These are phyloP conservation scores for Pittosporum tobira DNA, from an alignment of 129 eudicot species.

Conservation along the genomic window DNA sequence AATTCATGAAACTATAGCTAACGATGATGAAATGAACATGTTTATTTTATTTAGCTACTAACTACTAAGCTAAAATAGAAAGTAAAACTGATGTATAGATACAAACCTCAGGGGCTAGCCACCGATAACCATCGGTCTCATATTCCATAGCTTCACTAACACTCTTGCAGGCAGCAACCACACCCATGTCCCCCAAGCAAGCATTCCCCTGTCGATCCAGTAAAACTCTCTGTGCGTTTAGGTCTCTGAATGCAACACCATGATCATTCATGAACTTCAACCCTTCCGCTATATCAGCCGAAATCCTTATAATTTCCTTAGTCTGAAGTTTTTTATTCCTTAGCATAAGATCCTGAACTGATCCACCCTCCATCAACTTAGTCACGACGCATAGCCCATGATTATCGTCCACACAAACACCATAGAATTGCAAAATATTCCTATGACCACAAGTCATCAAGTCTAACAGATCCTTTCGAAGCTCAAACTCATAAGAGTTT, in stretches of 20 bases:
- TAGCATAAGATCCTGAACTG: slow-evolving; percentile 66
- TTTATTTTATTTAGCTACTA: neutral
- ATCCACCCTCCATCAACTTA: slow-evolving; percentile 91
- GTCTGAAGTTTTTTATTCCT: slow-evolving; percentile 76
- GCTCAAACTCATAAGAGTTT: slow-evolving; percentile 68
- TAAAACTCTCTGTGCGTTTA: slow-evolving; percentile 72
- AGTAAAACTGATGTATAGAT: neutral
- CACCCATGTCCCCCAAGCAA: slow-evolving; percentile 96
- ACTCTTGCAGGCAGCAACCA: slow-evolving; percentile 80
- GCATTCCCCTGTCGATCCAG: slow-evolving; percentile 84
- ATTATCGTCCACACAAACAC: slow-evolving; percentile 75
- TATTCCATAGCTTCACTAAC: slow-evolving; percentile 87
- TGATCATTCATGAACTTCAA: slow-evolving; percentile 95
- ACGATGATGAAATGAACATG: neutral
- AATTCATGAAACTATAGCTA: too few species aligned
- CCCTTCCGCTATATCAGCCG: slow-evolving; percentile 80
- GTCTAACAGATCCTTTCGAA: slow-evolving; percentile 74
- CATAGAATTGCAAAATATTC: slow-evolving; percentile 70
- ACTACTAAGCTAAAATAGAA: neutral
- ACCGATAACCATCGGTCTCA: slow-evolving; percentile 95
- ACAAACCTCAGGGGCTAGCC: slow-evolving; percentile 99
- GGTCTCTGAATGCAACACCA: slow-evolving; percentile 76
- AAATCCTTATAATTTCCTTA: slow-evolving; percentile 65
- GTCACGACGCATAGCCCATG: slow-evolving; percentile 91
- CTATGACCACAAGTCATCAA: slow-evolving; percentile 96